Conservation (phyloP, 352 stramenopile genomes). For the Globisporangium cylindrosporum region DNA sequence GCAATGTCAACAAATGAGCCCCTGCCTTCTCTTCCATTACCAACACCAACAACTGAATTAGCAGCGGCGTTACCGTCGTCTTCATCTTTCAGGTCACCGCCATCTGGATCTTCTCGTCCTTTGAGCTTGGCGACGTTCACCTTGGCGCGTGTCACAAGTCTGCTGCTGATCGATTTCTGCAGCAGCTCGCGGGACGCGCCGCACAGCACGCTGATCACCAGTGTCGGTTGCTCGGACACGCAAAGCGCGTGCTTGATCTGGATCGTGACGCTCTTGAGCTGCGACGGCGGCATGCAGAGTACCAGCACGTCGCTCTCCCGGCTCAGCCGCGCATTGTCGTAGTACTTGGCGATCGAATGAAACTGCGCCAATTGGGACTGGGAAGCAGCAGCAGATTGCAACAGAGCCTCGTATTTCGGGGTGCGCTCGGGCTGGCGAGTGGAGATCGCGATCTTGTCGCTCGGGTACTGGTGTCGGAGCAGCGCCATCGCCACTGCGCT, state of each 20-base stretch:
- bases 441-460: constrained; percentile 37
- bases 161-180: constrained; percentile 42
- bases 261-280: constrained; percentile 67
- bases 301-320: constrained; percentile 56
- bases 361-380: constrained; percentile 24
- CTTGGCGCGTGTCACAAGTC: constrained; percentile 33
- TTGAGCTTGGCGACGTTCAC: constrained; percentile 27
- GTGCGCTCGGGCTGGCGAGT: constrained; percentile 57
- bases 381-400: constrained; percentile 6
- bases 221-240: constrained; percentile 21
- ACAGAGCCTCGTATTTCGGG: constrained; percentile 35
- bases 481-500: constrained; percentile 47
- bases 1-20: constrained; percentile 3
- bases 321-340: constrained; percentile 56
- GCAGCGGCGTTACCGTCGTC: constrained; percentile 1
- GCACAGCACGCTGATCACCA: constrained; percentile 50
- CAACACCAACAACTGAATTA: constrained; percentile 1
- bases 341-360: constrained; percentile 39
- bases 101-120: background rate
- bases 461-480: constrained; percentile 37
- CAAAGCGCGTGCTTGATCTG: constrained; percentile 60
- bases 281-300: constrained; percentile 60
- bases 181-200: constrained; percentile 38
- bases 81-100: background rate
- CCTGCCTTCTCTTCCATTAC: background rate